phyloP scores from a whole-genome alignment of 2,329 filamentous ascomycete species.

The Ceratocystis huliohia region DNA sequence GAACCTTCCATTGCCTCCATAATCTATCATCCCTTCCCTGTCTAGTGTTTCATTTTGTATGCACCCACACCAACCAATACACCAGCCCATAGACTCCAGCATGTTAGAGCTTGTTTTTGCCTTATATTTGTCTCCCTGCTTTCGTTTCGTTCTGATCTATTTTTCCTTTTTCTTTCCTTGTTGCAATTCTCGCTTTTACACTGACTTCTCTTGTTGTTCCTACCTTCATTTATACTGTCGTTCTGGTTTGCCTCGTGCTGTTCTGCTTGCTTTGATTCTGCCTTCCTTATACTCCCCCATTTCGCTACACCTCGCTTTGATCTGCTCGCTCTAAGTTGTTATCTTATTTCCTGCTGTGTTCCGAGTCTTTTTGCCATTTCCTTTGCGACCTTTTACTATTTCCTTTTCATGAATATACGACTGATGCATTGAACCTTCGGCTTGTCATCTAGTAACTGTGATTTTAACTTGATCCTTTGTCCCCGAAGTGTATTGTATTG shows the following conservation, averaged over 20 bases:
- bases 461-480: too few species aligned
- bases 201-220: not conserved
- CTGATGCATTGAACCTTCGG: constrained; percentile 9
- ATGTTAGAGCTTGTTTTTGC: constrained; percentile 11
- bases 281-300: constrained; percentile 5
- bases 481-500: too few species aligned
- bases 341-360: constrained; percentile 9
- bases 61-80: not conserved
- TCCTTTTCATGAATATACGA: constrained; percentile 20
- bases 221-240: constrained; percentile 1
- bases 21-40: not conserved
- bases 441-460: not conserved
- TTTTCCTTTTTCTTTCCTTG: not conserved
- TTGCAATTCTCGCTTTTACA: not conserved
- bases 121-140: not conserved
- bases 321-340: constrained; percentile 12
- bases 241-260: not conserved
- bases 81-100: not conserved
- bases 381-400: not conserved
- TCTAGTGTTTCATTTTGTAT: not conserved
- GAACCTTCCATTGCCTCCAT: not conserved
- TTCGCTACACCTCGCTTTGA: not conserved
- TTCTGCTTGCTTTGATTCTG: constrained; percentile 1
- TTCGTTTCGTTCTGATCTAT: not conserved
- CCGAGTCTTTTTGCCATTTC: not conserved